Evolutionary conservation across 495 filamentous ascomycete species (phyloP), one percentile per base, ranked within the genome.

Genomic region (Hypoxylon subgilvum): DNA sequence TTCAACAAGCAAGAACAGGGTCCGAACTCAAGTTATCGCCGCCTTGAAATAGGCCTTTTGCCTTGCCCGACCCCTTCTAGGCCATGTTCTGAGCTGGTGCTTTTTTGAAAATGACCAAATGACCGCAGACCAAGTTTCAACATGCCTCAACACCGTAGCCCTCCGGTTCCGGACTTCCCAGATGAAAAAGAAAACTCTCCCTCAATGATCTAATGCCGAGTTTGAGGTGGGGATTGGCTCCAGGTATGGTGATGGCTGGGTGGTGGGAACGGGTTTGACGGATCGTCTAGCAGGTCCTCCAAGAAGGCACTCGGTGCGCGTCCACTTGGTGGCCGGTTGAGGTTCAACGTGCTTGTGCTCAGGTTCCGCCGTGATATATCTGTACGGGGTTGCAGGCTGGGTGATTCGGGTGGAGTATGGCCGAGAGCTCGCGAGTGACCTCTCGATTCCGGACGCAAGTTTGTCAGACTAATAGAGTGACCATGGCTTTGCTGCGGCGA

Each of bases 251-350:
- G 64, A 18, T 65, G 57, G 18, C 58, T 57, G 1, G 52, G 68
- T 1, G 75, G 71, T 16, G 74, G 74, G 49, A 76, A 75, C 30
- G 57, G 44, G 18, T 72, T 69, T 6, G 69, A 67, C 38, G 75
- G 69, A 23, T 80, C 79, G 46, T 92, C 91, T 68, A 98, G 89
- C 52, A 98, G 65, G 76, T 97, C 94, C 52, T 98, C 93, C 34
- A 98, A 73, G 68, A 92, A 96, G 34, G 92, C 89, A 72, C 91
- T 96, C 8, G 94, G 94, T 21, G 91, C 90, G 32, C 94, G 79
- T 30, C 84, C 85, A 36, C 85, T 84, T 16, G 82, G 79, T n/a
- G 86, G 82, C 17, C 82, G 75, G 61, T 77, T 84, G 40, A 91
- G 70, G 65, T 88, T 89, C 51, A 94, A 65, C 28, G 82, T 87